Conservation (phyloP, 2,329 filamentous ascomycete species). For the Ceratocystiopsis minuta region DNA sequence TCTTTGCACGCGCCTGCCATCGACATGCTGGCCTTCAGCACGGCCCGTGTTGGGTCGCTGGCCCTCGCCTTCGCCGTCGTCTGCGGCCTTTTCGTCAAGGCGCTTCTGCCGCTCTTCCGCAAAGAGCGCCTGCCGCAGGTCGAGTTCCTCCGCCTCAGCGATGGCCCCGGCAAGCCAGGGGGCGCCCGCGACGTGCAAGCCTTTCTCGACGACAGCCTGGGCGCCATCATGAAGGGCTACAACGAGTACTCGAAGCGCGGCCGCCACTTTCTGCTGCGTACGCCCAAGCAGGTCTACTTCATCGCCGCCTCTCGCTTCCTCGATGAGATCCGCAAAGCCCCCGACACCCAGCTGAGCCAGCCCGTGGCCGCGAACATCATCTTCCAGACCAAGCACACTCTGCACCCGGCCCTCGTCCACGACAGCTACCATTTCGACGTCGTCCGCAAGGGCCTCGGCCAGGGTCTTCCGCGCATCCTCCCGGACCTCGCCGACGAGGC, state of each 20-base stretch:
- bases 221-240: constrained; percentile 3
- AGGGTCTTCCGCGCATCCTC: constrained; percentile 1
- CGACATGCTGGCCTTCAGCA: no score
- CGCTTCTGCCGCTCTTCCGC: background rate
- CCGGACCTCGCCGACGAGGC: background rate
- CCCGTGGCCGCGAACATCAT: constrained; percentile 2
- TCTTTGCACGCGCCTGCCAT: no score
- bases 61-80: no score
- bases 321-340: constrained; percentile 2
- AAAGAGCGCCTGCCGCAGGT: constrained; percentile 1
- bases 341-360: constrained; percentile 1
- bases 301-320: constrained; percentile 1
- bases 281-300: constrained; percentile 3
- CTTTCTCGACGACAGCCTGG: constrained; percentile 1
- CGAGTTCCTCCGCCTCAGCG: background rate
- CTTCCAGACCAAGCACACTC: no score
- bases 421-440: no score
- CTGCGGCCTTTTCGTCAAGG: no score
- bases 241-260: constrained; percentile 1
- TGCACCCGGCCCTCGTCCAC: no score
- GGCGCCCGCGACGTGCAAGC: background rate
- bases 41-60: no score
- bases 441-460: no score
- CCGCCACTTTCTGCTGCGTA: constrained; percentile 1
- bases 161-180: constrained; percentile 1